These are phyloP conservation scores for Pelomyxa schiedti DNA, from an alignment of 78 protist species.

Conservation along the genomic window DNA sequence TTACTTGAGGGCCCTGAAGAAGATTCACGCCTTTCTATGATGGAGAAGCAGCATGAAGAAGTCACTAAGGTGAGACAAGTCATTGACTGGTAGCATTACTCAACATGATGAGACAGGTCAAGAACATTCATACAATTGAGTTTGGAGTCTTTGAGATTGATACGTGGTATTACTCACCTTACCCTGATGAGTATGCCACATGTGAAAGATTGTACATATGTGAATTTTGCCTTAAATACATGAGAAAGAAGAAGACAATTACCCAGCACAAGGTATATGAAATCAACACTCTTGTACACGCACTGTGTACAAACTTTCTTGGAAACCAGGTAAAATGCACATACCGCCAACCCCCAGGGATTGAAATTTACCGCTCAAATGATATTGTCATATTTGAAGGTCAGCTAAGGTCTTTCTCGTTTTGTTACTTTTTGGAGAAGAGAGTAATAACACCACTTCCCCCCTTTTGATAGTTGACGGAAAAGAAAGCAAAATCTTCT, in stretches of 20 bases:
- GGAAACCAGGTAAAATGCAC: slow-evolving; percentile 44
- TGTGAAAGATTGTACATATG: slow-evolving; percentile 65
- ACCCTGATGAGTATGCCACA: slow-evolving; percentile 73
- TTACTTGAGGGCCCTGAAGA: too few species aligned
- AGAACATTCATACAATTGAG: slow-evolving; percentile 65
- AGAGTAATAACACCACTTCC: too few species aligned
- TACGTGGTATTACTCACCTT: slow-evolving; percentile 91
- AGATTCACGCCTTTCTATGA: too few species aligned
- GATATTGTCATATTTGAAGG: slow-evolving; percentile 68
- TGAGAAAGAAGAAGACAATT: slow-evolving; percentile 50
- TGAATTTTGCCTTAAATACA: slow-evolving; percentile 85
- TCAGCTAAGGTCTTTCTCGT: too few species aligned
- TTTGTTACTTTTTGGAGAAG: too few species aligned
- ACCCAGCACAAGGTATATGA: slow-evolving; percentile 47
- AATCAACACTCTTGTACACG: not conserved
- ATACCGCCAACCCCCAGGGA: slow-evolving; percentile 84
- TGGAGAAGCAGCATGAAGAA: slow-evolving; percentile 81
- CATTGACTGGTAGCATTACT: too few species aligned
- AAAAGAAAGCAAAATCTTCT: slow-evolving; percentile 63
- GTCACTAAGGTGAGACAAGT: slow-evolving; percentile 77
- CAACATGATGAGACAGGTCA: too few species aligned
- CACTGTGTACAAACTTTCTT: not conserved
- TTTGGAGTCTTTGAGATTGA: slow-evolving; percentile 74
- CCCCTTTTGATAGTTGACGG: too few species aligned
- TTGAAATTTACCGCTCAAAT: slow-evolving; percentile 79